Evolutionary conservation across 257 asterid genomes (phyloP).

Genomic region (Eustoma russellianum): DNA sequence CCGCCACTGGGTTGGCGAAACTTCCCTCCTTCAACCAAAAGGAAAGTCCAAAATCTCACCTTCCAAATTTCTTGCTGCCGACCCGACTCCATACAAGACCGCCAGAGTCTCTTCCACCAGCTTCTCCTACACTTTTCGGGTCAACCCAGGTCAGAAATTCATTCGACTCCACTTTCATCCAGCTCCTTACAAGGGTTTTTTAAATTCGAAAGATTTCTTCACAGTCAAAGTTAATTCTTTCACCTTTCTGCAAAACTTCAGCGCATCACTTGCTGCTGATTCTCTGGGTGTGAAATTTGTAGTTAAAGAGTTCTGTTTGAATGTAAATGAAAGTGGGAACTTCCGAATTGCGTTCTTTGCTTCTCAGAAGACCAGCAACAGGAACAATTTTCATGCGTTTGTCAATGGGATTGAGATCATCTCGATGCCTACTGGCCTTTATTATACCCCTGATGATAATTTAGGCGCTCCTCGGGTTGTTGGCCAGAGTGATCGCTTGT

Average conservation of each 20-base stretch:
- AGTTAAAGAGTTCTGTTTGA: slow-evolving; percentile 10
- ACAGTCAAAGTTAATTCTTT: background rate
- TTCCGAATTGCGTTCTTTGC: slow-evolving; percentile 29
- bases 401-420: background rate
- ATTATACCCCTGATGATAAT: too few relatives aligned
- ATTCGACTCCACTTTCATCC: slow-evolving; percentile 21
- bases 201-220: slow-evolving; percentile 10
- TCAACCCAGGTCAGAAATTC: slow-evolving; percentile 15
- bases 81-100: slow-evolving; percentile 9
- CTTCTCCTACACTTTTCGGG: slow-evolving; percentile 9
- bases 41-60: slow-evolving; percentile 5
- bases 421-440: too few relatives aligned
- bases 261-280: slow-evolving; percentile 1
- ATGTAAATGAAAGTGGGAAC: too few relatives aligned
- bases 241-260: too few relatives aligned
- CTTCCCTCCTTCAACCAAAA: slow-evolving; percentile 2
- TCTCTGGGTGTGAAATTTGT: slow-evolving; percentile 10
- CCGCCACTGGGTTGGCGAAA: slow-evolving; percentile 14
- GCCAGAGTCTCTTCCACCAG: background rate
- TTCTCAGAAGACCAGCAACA: background rate
- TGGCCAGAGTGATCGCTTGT: background rate
- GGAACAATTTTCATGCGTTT: slow-evolving; percentile 1
- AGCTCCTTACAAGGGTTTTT: slow-evolving; percentile 8
- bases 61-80: background rate
- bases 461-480: background rate